Evolutionary conservation across 2,329 filamentous ascomycete genomes (phyloP), one percentile per base, ranked within the genome.

Genomic region (Hypoxylon sp.): DNA sequence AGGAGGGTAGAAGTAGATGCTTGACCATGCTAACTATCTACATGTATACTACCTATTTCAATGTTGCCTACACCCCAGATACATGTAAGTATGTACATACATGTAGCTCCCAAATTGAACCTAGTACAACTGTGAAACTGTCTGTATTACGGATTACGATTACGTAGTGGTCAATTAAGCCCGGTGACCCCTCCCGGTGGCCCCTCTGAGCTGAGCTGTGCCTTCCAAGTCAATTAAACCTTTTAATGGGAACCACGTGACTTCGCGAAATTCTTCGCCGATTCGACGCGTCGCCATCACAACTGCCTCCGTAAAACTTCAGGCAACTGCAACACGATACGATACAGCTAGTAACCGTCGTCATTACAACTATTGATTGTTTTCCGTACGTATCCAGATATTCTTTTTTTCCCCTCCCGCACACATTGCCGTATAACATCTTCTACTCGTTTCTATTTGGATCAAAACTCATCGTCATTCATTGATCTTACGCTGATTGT

Each of bases 191-290:
- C 14, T 16, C 8, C n/a, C 34, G n/a, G 16, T 39, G 34, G 34
- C 14, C 16, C n/a, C n/a, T n/a, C n/a, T n/a, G n/a, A n/a, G n/a
- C n/a, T n/a, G n/a, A n/a, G n/a, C n/a, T 23, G 53, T 34, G 34
- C 25, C 25, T 47, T 56, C n/a, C 7, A 14, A n/a, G 12, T 56
- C 27, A 37, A 34, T 50, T 29, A n/a, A 37, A 54, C 27, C 9
- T 60, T 65, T 67, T 54, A 61, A 64, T 51, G 29, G 19, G 16
- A 34, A 12, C 12, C 73, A 75, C 72, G 71, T 75, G 73, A 74
- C 56, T 58, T 70, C 70, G 73, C 69, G 72, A 54, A 51, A 63
- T 37, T 32, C 7, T 39, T 50, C 39, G 21, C 23, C 55, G 21
- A 53, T 55, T 43, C 23, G 43, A 67, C 68, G 70, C 70, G 70